Evolutionary conservation across 805 yeast species (phyloP).

Genomic region (Lipomyces orientalis): DNA sequence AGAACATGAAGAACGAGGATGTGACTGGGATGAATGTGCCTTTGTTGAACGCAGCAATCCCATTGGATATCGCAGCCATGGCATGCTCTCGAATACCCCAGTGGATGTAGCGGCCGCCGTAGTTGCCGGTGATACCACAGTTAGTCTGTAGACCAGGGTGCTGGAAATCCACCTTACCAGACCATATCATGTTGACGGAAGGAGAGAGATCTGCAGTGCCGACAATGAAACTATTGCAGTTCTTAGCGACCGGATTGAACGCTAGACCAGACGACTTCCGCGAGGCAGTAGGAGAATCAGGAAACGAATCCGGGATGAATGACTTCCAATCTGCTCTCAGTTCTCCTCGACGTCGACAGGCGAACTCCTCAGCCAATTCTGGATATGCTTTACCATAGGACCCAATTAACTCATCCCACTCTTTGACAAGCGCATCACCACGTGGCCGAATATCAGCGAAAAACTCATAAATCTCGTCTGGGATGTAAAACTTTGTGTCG

Average conservation of each 20-base stretch:
- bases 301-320: constrained; percentile 13
- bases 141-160: constrained; percentile 15
- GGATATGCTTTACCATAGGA: constrained; percentile 13
- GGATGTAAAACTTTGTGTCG: constrained; percentile 17
- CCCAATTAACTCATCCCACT: not conserved
- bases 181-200: constrained; percentile 25
- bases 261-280: constrained; percentile 20
- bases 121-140: constrained; percentile 18
- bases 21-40: constrained; percentile 51
- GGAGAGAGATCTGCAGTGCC: constrained; percentile 26
- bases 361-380: constrained; percentile 17
- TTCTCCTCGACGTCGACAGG: constrained; percentile 9
- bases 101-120: constrained; percentile 46
- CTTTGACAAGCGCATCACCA: constrained; percentile 10
- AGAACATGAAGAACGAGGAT: constrained; percentile 49
- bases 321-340: constrained; percentile 15
- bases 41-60: constrained; percentile 47
- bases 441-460: constrained; percentile 16
- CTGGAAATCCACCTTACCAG: constrained; percentile 20
- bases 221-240: constrained; percentile 17
- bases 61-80: too few relatives aligned
- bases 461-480: constrained; percentile 17
- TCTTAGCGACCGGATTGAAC: constrained; percentile 18
- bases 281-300: constrained; percentile 17
- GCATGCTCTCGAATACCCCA: constrained; percentile 49